Conservation (phyloP, 108 stramenopile species). For the Cyclotella baltica region DNA sequence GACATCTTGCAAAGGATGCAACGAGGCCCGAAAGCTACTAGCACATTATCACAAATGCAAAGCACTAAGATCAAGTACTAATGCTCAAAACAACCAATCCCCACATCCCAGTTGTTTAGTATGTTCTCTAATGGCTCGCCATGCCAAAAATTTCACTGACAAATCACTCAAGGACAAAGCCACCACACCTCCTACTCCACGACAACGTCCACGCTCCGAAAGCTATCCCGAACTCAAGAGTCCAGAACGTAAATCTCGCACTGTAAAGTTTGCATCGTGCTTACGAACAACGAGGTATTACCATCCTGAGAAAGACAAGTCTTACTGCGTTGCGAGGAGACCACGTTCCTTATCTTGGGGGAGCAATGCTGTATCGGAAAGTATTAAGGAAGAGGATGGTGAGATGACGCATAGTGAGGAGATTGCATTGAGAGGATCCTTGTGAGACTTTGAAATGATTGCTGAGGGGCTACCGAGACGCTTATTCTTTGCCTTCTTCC, state of each 20-base stretch:
- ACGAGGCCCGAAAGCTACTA: conserved; percentile 81
- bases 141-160: conserved; percentile 39
- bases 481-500: neutral
- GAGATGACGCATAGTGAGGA: neutral
- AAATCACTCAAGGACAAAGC: neutral
- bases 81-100: conserved; percentile 24
- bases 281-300: conserved; percentile 15
- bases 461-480: neutral
- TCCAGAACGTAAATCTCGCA: conserved; percentile 19
- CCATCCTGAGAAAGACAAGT: conserved; percentile 13
- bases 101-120: conserved; percentile 46
- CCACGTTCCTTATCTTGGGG: conserved; percentile 8
- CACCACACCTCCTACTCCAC: conserved; percentile 4
- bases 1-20: conserved; percentile 69
- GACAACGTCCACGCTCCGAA: conserved; percentile 11
- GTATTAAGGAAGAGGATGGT: neutral
- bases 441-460: neutral
- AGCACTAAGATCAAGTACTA: conserved; percentile 60
- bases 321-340: neutral
- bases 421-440: neutral
- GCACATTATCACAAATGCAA: conserved; percentile 82
- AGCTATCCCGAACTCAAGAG: conserved; percentile 20
- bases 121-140: conserved; percentile 50
- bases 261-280: conserved; percentile 15
- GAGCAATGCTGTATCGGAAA: neutral